Evolutionary conservation across 2,329 filamentous ascomycete species (phyloP).

Genomic region (Colletotrichum eleusines): DNA sequence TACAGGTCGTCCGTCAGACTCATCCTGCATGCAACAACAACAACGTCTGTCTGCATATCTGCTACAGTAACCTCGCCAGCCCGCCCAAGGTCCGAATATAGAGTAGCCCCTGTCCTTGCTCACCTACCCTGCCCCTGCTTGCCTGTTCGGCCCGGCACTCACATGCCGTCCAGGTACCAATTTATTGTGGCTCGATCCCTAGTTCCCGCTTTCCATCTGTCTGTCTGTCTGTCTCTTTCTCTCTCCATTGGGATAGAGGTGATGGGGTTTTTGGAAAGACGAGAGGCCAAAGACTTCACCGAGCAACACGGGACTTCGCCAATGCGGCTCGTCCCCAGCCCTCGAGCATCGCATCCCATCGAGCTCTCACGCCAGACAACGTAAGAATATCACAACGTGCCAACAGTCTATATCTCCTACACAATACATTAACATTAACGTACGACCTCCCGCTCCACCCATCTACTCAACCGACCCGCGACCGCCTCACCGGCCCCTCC

Average conservation of each 20-base stretch:
- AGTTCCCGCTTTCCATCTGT: background rate
- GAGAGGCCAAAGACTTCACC: background rate
- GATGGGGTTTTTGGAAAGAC: background rate
- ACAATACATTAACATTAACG: no score
- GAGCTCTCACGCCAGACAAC: background rate
- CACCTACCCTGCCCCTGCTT: slow-evolving; percentile 18
- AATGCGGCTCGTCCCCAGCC: background rate
- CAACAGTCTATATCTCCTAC: background rate
- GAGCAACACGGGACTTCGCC: background rate
- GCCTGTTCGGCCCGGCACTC: slow-evolving; percentile 35
- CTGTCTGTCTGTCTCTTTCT: background rate
- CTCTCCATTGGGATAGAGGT: background rate
- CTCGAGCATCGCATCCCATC: background rate
- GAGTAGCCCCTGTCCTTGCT: slow-evolving; percentile 17
- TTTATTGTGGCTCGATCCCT: slow-evolving; percentile 26
- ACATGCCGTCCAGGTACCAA: background rate
- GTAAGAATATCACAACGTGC: background rate
- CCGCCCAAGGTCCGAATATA: slow-evolving; percentile 38
- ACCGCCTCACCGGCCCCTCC: slow-evolving; percentile 12
- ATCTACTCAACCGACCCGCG: slow-evolving; percentile 4
- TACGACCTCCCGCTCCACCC: background rate
- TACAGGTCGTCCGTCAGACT: background rate
- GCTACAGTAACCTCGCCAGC: no score
- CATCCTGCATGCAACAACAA: background rate
- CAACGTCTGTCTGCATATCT: background rate